phyloP scores from a whole-genome alignment of 441 rosid species.

The Biscutella laevigata region DNA sequence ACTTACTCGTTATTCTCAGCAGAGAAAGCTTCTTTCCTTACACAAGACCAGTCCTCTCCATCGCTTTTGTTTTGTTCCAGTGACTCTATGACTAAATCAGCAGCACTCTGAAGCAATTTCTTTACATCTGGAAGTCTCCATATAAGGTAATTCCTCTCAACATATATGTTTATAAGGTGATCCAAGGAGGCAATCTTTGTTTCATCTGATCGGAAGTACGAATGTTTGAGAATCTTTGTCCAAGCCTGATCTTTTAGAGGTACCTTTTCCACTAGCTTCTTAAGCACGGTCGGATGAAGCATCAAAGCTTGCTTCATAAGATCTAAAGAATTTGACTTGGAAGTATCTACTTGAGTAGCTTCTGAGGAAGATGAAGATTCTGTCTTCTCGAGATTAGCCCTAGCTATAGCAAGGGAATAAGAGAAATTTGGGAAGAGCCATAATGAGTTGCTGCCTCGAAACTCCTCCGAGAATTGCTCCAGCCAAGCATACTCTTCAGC shows the following conservation, averaged over 20 bases:
- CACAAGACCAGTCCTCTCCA: conserved; percentile 69
- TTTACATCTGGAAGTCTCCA: conserved; percentile 91
- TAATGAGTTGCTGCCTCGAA: conserved; percentile 56
- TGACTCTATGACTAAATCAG: conserved; percentile 43
- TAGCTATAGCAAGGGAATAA: conserved; percentile 71
- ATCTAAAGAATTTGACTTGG: conserved; percentile 55
- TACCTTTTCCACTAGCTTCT: conserved; percentile 64
- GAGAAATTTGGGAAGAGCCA: conserved; percentile 89
- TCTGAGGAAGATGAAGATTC: conserved; percentile 29
- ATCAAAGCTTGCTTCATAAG: conserved; percentile 82
- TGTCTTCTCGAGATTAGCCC: conserved; percentile 55
- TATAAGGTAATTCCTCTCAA: conserved; percentile 68
- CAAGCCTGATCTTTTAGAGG: conserved; percentile 77
- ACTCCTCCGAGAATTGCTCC: conserved; percentile 68
- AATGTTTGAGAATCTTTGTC: conserved; percentile 54
- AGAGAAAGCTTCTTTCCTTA: conserved; percentile 70
- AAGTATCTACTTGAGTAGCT: conserved; percentile 18
- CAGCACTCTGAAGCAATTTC: conserved; percentile 53
- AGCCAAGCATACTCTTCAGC: conserved; percentile 80
- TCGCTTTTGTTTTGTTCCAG: conserved; percentile 46
- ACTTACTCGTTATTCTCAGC: conserved; percentile 79
- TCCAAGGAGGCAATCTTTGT: conserved; percentile 61
- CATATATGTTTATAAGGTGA: conserved; percentile 70
- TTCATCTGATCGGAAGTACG: conserved; percentile 56
- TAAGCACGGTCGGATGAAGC: conserved; percentile 76